Base-by-base conservation (phyloP, 371 early-diverging fungal species). In the Zychaea mexicana region DNA sequence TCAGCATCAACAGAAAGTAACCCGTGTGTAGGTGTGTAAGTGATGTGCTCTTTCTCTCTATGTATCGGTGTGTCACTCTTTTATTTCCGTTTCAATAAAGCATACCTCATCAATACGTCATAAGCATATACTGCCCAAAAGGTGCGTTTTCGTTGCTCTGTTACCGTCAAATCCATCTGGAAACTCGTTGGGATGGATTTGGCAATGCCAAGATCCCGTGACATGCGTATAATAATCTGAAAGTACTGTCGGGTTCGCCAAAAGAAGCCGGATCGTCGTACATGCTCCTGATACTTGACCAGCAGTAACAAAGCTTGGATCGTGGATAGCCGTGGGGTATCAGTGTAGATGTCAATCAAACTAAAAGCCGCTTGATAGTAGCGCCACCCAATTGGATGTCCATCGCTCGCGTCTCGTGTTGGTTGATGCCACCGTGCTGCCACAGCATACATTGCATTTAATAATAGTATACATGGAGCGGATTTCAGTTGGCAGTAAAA, bases 221-320 rank as follows among this genome's bases (percentile, higher is more conserved):
- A 87, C 90, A 92, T 93, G 19, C 87, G 79, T 12, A 89, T 85
- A 27, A 92, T 94, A 83, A 74, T 71, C 3, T 75, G 65, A 10
- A 81, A 57, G 56, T 71, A 81, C 28, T 68, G 52, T 32, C 74
- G 64, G 0, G 82, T 70, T 8, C 79, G 68, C 38, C 70, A 68
- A 63, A 77, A 75, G 54, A 67, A 81, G 0, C 82, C 82, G 2
- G 66, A 32, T 0, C 82, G 68, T 26, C 69, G 72, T 47, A 66
- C 70, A 30, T 85, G 84, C 54, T 89, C 85, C 57, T 84, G 87
- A 65, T 91, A 92, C 33, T 88, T 87, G 2, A 89, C 82, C 66
- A 93, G 67, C 30, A 92, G 68, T 24, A 92, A 68, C 19, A 93
- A 69, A 0, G 90, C 89, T 52, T 88, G 85, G 2, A 92, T 86